Conservation (phyloP, 1,139 yeast species). For the Taphrina wiesneri region DNA sequence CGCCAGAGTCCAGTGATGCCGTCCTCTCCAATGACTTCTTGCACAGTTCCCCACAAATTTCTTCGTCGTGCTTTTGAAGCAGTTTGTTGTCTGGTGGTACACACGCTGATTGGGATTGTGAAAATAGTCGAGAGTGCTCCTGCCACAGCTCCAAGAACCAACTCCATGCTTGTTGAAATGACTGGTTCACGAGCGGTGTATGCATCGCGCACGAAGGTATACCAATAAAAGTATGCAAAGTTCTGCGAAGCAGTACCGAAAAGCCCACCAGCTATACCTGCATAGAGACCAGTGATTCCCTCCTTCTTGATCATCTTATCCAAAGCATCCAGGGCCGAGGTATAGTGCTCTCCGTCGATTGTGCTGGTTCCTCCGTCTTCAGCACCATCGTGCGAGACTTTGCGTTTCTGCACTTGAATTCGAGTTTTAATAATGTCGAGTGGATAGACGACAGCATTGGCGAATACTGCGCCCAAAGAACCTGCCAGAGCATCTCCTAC, state of each 20-base stretch:
- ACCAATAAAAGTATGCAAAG: conserved; percentile 68
- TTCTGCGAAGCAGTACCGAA: conserved; percentile 76
- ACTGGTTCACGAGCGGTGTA: conserved; percentile 48
- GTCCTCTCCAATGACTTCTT: conserved; percentile 63
- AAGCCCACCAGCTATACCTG: conserved; percentile 69
- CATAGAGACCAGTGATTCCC: conserved; percentile 64
- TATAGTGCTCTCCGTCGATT: conserved; percentile 36
- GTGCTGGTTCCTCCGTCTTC: conserved; percentile 36
- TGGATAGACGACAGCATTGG: conserved; percentile 86
- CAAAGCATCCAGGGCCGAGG: conserved; percentile 18
- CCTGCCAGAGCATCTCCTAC: conserved; percentile 82
- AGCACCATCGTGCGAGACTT: conserved; percentile 34
- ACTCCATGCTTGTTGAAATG: conserved; percentile 59
- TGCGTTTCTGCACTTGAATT: conserved; percentile 55
- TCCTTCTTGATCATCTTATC: conserved; percentile 29
- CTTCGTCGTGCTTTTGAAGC: conserved; percentile 42
- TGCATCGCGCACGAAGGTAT: conserved; percentile 55
- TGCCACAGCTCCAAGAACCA: conserved; percentile 77
- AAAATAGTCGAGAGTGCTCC: conserved; percentile 82
- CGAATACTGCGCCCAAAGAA: conserved; percentile 78
- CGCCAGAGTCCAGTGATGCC: conserved; percentile 78
- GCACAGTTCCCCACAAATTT: conserved; percentile 50
- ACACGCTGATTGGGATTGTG: conserved; percentile 79
- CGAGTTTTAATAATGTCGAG: conserved; percentile 80
- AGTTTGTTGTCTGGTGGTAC: conserved; percentile 83